Conservation (phyloP, 2,329 filamentous ascomycete genomes). For the Amauroascus verrucosus region DNA sequence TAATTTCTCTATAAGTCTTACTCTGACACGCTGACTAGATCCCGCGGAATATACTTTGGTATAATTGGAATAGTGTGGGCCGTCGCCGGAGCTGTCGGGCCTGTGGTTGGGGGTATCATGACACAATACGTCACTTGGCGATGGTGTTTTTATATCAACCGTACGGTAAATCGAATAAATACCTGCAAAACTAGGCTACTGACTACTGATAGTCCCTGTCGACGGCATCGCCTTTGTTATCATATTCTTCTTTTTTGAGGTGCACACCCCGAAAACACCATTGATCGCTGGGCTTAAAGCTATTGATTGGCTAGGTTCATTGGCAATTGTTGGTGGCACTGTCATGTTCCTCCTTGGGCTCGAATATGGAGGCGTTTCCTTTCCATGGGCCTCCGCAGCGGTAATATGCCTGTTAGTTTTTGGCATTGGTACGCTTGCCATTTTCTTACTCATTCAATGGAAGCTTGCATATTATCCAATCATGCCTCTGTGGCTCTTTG, state of each 20-base stretch:
- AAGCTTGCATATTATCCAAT: constrained; percentile 59
- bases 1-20: background rate
- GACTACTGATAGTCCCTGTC: constrained; percentile 39
- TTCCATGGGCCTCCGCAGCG: constrained; percentile 63
- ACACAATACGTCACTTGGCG: constrained; percentile 49
- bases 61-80: constrained; percentile 40
- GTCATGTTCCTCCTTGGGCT: constrained; percentile 81
- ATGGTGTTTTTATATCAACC: constrained; percentile 54
- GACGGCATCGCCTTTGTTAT: constrained; percentile 46
- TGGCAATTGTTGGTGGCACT: constrained; percentile 55
- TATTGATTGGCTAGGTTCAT: constrained; percentile 53
- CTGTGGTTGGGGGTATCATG: constrained; percentile 24
- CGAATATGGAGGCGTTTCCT: constrained; percentile 66
- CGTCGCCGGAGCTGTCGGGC: constrained; percentile 25
- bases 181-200: background rate
- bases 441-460: constrained; percentile 66
- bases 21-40: constrained; percentile 51
- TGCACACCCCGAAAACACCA: constrained; percentile 52
- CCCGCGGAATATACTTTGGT: constrained; percentile 43
- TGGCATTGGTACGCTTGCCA: constrained; percentile 49
- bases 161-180: constrained; percentile 23
- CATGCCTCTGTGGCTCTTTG: constrained; percentile 64
- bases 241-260: constrained; percentile 49
- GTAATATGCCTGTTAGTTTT: constrained; percentile 71
- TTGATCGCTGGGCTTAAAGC: constrained; percentile 47